These are phyloP conservation scores for Ganoderma resinaceum DNA, from an alignment of 1,284 basidiomycete species.

Conservation along the genomic window DNA sequence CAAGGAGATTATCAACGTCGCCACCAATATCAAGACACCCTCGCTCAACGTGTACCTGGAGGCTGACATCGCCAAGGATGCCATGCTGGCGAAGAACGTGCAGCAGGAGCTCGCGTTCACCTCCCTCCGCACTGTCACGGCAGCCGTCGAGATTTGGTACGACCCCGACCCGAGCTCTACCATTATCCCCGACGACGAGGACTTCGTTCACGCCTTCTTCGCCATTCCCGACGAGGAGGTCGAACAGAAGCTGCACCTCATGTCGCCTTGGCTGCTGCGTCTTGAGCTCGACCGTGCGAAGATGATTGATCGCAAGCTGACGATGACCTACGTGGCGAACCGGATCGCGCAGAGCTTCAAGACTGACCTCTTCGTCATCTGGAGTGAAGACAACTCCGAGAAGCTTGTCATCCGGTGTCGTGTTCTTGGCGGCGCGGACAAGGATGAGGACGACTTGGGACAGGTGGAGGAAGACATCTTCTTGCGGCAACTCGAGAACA, in stretches of 20 bases:
- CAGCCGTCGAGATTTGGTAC: slow-evolving; percentile 98
- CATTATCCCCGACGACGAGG: slow-evolving; percentile 94
- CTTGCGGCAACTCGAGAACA: slow-evolving; percentile 94
- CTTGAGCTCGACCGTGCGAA: slow-evolving; percentile 96
- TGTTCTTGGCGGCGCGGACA: slow-evolving; percentile 88
- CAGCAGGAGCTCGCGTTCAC: slow-evolving; percentile 96
- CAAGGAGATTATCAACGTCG: slow-evolving; percentile 99
- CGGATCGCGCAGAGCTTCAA: slow-evolving; percentile 96
- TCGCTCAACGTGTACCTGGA: slow-evolving; percentile 92
- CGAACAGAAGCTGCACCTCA: slow-evolving; percentile 88
- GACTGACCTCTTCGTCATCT: slow-evolving; percentile 97
- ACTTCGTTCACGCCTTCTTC: slow-evolving; percentile 99
- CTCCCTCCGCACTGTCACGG: slow-evolving; percentile 93
- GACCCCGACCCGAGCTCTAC: slow-evolving; percentile 94
- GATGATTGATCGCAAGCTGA: slow-evolving; percentile 97
- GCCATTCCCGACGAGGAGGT: slow-evolving; percentile 98
- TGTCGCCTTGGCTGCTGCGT: slow-evolving; percentile 97
- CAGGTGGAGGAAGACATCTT: slow-evolving; percentile 95
- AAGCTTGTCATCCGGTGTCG: slow-evolving; percentile 98
- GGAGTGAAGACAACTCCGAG: slow-evolving; percentile 98
- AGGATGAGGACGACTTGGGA: slow-evolving; percentile 85
- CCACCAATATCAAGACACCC: slow-evolving; percentile 98
- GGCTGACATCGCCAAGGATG: slow-evolving; percentile 70
- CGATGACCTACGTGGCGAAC: slow-evolving; percentile 95
- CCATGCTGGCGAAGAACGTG: slow-evolving; percentile 81